Percentiles rank a stretch among this genome's conserved stretches.
Evolutionary conservation across 1,284 basidiomycete species (phyloP).

Genomic region (Vanrija pseudolonga): DNA sequence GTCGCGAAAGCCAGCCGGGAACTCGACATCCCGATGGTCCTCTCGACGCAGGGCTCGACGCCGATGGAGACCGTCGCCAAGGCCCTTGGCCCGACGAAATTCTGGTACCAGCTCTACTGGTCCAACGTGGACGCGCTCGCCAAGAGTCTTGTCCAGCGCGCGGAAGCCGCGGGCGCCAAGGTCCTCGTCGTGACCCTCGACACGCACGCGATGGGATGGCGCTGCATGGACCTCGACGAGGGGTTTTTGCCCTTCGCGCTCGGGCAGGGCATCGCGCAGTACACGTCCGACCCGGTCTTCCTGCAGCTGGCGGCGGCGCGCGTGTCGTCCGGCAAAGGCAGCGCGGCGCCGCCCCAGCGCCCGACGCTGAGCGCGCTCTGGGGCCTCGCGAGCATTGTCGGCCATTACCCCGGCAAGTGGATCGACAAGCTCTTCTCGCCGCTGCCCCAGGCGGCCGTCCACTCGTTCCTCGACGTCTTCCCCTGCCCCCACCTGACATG

Average conservation of each 20-base stretch:
- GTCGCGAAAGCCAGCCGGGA: conserved; percentile 63
- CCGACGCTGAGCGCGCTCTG: conserved; percentile 5
- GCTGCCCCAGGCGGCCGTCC: conserved; percentile 7
- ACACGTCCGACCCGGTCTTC: conserved; percentile 15
- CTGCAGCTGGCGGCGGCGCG: conserved; percentile 4
- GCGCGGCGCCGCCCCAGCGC: not conserved
- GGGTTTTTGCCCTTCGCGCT: conserved; percentile 11
- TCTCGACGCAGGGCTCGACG: conserved; percentile 67
- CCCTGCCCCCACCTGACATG: conserved; percentile 7
- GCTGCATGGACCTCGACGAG: conserved; percentile 24
- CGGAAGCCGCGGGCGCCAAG: conserved; percentile 54
- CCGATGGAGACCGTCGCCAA: conserved; percentile 69
- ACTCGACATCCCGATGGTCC: conserved; percentile 63
- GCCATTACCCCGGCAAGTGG: conserved; percentile 9
- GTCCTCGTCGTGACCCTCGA: conserved; percentile 56
- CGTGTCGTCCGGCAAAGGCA: not conserved
- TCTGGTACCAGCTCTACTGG: conserved; percentile 80
- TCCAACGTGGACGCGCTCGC: conserved; percentile 51
- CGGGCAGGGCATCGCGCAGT: conserved; percentile 14
- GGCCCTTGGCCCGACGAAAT: conserved; percentile 59
- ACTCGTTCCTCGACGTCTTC: conserved; percentile 17
- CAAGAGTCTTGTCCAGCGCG: conserved; percentile 52
- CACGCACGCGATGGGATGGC: conserved; percentile 62
- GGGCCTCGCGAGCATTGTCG: conserved; percentile 3
- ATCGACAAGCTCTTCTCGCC: conserved; percentile 1